Evolutionary conservation across 75 land plant genomes (phyloP).

Genomic region (Selaginella moellendorffii): DNA sequence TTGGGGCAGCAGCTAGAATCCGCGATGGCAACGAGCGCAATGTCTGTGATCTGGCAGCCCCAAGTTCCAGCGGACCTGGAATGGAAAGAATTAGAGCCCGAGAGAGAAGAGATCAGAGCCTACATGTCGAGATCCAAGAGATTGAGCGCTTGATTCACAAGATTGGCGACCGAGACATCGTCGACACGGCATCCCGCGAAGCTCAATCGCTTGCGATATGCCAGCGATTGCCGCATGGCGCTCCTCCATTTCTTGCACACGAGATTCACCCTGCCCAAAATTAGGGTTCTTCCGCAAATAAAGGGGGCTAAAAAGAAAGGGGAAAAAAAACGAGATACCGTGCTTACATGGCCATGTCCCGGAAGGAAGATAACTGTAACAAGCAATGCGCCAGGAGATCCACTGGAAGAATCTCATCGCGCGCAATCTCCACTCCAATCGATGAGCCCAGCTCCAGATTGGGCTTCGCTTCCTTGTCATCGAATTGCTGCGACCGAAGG

Average conservation of each 20-base stretch:
- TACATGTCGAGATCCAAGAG: conserved; percentile 78
- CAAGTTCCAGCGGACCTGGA: conserved; percentile 71
- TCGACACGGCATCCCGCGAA: conserved; percentile 76
- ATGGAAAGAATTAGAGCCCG: not conserved
- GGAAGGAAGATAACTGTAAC: conserved; percentile 43
- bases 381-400: conserved; percentile 66
- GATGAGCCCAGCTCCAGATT: too few species aligned
- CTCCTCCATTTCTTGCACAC: conserved; percentile 76
- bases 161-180: conserved; percentile 46
- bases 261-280: conserved; percentile 47
- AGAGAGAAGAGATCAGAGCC: not conserved
- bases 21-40: conserved; percentile 49
- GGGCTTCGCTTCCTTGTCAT: not conserved
- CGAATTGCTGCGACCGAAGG: not conserved
- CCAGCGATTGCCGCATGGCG: conserved; percentile 51
- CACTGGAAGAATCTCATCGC: conserved; percentile 12
- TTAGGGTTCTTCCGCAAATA: not conserved
- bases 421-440: not conserved
- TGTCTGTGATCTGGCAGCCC: conserved; percentile 77
- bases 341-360: conserved; percentile 56
- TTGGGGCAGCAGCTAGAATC: conserved; percentile 50
- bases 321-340: not conserved
- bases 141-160: conserved; percentile 35
- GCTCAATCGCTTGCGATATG: conserved; percentile 50
- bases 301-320: not conserved